Conservation (phyloP, 1,284 basidiomycete genomes). For the Leccinum fallax region DNA sequence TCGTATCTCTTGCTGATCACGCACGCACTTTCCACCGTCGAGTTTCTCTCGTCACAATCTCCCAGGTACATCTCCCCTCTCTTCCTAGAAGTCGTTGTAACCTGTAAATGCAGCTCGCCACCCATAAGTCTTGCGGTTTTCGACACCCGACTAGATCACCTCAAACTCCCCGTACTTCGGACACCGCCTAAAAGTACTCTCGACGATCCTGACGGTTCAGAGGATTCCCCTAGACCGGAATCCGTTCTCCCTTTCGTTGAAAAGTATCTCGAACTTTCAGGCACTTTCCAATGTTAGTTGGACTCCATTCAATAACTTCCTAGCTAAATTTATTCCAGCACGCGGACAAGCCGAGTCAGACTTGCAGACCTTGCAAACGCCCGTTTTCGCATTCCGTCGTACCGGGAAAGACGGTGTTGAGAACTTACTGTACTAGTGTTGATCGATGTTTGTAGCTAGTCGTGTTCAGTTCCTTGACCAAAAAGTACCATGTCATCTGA, state of each 20-base stretch:
- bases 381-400: constrained; percentile 13
- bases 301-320: constrained; percentile 16
- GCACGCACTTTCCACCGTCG: constrained; percentile 34
- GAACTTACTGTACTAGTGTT: constrained; percentile 15
- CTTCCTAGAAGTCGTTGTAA: background rate
- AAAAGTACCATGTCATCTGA: constrained; percentile 24
- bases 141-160: constrained; percentile 56
- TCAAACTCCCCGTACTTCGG: constrained; percentile 58
- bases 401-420: background rate
- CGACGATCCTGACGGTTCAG: constrained; percentile 22
- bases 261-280: constrained; percentile 49
- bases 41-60: constrained; percentile 27
- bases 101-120: constrained; percentile 21
- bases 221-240: constrained; percentile 31
- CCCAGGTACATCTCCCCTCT: constrained; percentile 17
- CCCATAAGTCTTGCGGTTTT: constrained; percentile 52
- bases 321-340: constrained; percentile 14
- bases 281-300: constrained; percentile 38
- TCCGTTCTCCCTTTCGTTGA: constrained; percentile 38
- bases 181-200: constrained; percentile 21
- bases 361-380: background rate
- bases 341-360: constrained; percentile 5
- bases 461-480: background rate
- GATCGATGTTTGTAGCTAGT: constrained; percentile 21
- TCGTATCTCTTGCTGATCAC: constrained; percentile 37